Conservation (phyloP, 768 basidiomycete genomes). For the Tephrocybe sp. region DNA sequence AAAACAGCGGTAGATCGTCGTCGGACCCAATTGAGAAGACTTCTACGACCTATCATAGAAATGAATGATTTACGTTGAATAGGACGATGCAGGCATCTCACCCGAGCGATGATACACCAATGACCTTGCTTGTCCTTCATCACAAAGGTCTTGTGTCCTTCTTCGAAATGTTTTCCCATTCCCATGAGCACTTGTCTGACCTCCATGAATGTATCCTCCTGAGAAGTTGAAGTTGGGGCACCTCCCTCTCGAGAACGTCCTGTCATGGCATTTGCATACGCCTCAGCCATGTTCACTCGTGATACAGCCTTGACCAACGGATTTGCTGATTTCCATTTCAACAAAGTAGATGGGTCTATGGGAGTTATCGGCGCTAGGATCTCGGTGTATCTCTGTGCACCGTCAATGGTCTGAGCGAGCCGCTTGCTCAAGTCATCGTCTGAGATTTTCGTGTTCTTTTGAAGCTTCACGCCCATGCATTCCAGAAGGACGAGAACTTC, state of each 20-base stretch:
- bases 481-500: constrained; percentile 19
- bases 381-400: constrained; percentile 22
- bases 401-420: constrained; percentile 24
- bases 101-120: constrained; percentile 25
- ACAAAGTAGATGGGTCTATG: constrained; percentile 11
- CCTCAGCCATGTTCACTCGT: constrained; percentile 21
- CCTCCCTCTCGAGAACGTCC: constrained; percentile 9
- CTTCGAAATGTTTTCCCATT: constrained; percentile 19
- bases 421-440: constrained; percentile 21
- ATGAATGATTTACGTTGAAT: background rate
- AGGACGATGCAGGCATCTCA: constrained; percentile 8
- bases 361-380: constrained; percentile 16
- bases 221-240: constrained; percentile 14
- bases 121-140: constrained; percentile 18
- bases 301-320: constrained; percentile 17
- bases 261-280: constrained; percentile 8
- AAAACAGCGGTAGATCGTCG: constrained; percentile 24
- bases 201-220: constrained; percentile 30
- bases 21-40: constrained; percentile 19
- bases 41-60: constrained; percentile 22
- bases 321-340: constrained; percentile 18
- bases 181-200: constrained; percentile 24
- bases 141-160: constrained; percentile 17
- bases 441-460: constrained; percentile 27
- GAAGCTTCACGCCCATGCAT: constrained; percentile 27